These are phyloP conservation scores for Globisporangium nodosum DNA, from an alignment of 352 stramenopile genomes.

Conservation along the genomic window DNA sequence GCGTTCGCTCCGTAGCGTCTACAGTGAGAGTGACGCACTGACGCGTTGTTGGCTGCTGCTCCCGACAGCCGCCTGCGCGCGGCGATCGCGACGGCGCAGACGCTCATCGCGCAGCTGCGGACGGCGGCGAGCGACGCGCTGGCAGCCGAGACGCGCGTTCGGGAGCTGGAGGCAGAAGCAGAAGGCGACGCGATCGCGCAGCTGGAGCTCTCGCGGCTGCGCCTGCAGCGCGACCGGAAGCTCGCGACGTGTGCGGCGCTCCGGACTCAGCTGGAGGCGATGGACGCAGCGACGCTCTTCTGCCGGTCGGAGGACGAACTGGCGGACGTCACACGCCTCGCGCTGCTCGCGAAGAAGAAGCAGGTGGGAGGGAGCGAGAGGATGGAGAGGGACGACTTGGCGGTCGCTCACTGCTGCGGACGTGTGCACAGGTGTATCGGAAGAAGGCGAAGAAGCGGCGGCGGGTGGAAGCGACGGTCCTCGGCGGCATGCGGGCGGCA, in stretches of 20 bases:
- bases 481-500: background rate
- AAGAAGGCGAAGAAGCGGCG: constrained; percentile 12
- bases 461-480: constrained; percentile 6
- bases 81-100: constrained; percentile 4
- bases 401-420: background rate
- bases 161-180: background rate
- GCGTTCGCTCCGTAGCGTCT: background rate
- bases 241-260: constrained; percentile 15
- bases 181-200: background rate
- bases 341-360: constrained; percentile 23
- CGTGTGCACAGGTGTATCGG: constrained; percentile 2
- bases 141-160: constrained; percentile 11
- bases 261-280: constrained; percentile 14
- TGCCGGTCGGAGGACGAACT: background rate
- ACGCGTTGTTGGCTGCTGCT: background rate
- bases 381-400: background rate
- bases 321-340: constrained; percentile 13
- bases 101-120: constrained; percentile 17
- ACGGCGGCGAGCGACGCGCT: constrained; percentile 12
- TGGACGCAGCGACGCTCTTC: constrained; percentile 15
- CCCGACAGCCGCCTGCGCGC: constrained; percentile 4
- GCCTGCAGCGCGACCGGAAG: constrained; percentile 21
- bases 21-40: background rate
- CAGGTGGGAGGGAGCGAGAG: constrained; percentile 11
- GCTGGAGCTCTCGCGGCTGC: constrained; percentile 19